Evolutionary conservation across 2,329 filamentous ascomycete species (phyloP), one percentile per base, ranked within the genome.

Genomic region (Cladosporium phlei): DNA sequence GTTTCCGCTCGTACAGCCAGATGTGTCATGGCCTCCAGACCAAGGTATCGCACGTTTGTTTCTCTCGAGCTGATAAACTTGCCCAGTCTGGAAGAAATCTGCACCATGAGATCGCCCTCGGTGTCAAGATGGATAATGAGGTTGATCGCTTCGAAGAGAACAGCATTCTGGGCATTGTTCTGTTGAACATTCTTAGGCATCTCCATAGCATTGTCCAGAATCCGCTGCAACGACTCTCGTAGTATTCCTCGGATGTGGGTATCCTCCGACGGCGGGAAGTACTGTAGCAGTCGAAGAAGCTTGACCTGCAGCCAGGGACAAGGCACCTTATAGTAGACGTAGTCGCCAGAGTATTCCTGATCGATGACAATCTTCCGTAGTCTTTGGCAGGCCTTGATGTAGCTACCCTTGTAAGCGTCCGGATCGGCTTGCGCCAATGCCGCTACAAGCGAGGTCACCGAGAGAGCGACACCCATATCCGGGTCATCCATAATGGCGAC

Each of bases 251-350:
- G 86, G 30, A 95, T 82, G 64, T 96, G 88, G 24, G 85, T 89
- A 64, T 98, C 93, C 61, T 97, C 91, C 64, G 93, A 94, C 35
- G 93, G 91, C 20, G 90, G 86, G 67, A 95, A 98, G 66, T 97
- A 98, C 68, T 98, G 93, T 54, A 98, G 75, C 51, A 98, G 70
- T 52, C 90, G 82, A 55, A 98, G 70, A 14, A 98, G 77, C 71
- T 98, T 98, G 61, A 97, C 86, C 69, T 97, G 90, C 48, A 98
- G 83, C 93, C 93, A 98, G 2, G 93, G 93, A 63, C 93, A 98
- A 1, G 93, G 93, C n/a, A 98, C 93, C 62, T 96, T 96, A 75
- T 98, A 98, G 72, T 98, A 98, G 20, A 96, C 79, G 64, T 98
- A 98, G 64, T 97, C 93, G 47, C 82, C 79, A 0, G 88, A 80